Conservation (phyloP, 2,329 filamentous ascomycete genomes). For the Pestalotiopsis sp. region DNA sequence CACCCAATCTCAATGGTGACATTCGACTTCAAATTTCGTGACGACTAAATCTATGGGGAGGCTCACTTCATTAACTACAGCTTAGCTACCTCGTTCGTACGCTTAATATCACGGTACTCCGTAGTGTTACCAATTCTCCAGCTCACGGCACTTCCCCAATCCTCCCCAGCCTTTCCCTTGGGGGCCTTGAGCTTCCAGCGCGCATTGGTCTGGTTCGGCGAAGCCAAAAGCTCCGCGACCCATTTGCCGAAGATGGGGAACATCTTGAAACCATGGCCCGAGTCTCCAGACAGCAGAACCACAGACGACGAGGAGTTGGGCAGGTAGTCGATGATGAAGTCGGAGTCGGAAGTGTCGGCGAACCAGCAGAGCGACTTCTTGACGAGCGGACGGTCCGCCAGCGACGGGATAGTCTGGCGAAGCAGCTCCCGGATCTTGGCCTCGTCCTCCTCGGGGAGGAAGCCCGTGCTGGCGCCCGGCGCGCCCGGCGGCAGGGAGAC, state of each 20-base stretch:
- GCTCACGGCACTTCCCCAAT: constrained; percentile 3
- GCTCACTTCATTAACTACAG: too few species aligned
- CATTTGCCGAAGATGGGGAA: constrained; percentile 61
- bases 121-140: constrained; percentile 6
- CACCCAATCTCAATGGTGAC: too few species aligned
- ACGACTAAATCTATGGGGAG: too few species aligned
- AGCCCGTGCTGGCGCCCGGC: constrained; percentile 33
- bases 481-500: constrained; percentile 2
- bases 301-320: constrained; percentile 48
- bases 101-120: neutral
- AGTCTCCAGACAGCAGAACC: constrained; percentile 58
- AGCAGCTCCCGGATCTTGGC: constrained; percentile 40
- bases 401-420: constrained; percentile 23
- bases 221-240: constrained; percentile 40
- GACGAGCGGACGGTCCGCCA: constrained; percentile 51
- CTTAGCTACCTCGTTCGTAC: neutral
- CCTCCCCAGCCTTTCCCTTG: constrained; percentile 1
- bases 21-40: too few species aligned
- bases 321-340: constrained; percentile 63
- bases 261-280: constrained; percentile 67
- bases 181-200: neutral
- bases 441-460: constrained; percentile 58
- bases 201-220: neutral
- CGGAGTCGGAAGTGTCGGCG: constrained; percentile 61
- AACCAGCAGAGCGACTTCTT: constrained; percentile 65